These are phyloP conservation scores for Scutellaria baicalensis DNA, from an alignment of 257 asterid genomes.

Conservation along the genomic window DNA sequence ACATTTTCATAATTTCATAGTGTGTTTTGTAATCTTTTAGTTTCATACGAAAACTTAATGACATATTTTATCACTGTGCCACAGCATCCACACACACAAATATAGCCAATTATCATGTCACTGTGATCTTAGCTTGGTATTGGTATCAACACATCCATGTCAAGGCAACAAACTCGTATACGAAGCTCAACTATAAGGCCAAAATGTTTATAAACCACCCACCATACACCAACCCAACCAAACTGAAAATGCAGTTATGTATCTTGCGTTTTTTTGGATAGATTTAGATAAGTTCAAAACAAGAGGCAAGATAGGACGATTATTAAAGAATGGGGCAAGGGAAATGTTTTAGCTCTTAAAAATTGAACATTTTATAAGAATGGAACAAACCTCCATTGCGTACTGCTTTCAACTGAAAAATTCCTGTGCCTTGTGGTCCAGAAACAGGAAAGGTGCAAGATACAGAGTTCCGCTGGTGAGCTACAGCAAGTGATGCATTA, in stretches of 20 bases:
- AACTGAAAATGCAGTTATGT: background rate
- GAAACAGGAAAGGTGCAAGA: constrained; percentile 94
- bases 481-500: constrained; percentile 90
- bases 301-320: background rate
- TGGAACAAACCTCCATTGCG: constrained; percentile 60
- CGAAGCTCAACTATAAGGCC: background rate
- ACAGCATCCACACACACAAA: background rate
- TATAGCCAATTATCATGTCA: background rate
- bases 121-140: background rate
- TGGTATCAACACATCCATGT: background rate
- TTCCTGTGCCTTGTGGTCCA: constrained; percentile 93
- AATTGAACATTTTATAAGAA: background rate
- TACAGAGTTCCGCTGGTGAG: constrained; percentile 80
- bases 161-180: background rate
- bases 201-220: background rate
- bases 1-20: background rate
- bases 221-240: background rate
- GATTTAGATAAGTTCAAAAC: background rate
- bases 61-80: background rate
- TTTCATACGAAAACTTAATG: background rate
- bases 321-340: background rate
- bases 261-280: too few relatives aligned
- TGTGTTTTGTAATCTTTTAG: background rate
- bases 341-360: background rate
- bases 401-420: constrained; percentile 87